Evolutionary conservation across 495 filamentous ascomycete species (phyloP).

Genomic region (Xylaria acuta): DNA sequence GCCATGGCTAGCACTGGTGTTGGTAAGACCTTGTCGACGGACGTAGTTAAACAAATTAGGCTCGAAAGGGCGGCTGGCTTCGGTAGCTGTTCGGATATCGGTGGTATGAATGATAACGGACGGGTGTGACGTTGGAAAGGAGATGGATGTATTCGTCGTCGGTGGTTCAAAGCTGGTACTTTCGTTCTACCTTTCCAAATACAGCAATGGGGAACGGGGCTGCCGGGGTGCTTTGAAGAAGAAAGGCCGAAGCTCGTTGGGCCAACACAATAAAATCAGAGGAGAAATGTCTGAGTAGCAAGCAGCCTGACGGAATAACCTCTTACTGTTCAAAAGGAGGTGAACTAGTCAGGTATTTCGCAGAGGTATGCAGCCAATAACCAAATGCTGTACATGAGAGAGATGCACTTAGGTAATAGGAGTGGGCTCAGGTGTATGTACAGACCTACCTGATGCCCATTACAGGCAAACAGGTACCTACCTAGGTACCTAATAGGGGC

Average conservation of each 20-base stretch:
- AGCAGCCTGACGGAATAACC: neutral
- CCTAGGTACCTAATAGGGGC: neutral
- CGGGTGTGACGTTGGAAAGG: neutral
- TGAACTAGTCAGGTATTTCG: slow-evolving; percentile 20
- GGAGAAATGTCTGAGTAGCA: neutral
- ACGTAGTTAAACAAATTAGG: neutral
- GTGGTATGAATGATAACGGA: slow-evolving; percentile 10
- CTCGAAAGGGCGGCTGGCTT: neutral
- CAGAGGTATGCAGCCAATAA: slow-evolving; percentile 16
- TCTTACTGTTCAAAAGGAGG: slow-evolving; percentile 20
- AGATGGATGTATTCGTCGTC: neutral
- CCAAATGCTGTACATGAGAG: neutral
- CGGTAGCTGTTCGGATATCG: neutral
- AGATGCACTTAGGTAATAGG: slow-evolving; percentile 13
- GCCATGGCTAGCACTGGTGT: slow-evolving; percentile 45
- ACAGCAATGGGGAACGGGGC: neutral
- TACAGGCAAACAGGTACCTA: neutral
- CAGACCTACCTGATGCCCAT: neutral
- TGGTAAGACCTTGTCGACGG: slow-evolving; percentile 21
- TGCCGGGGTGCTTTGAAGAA: neutral
- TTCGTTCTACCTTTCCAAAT: neutral
- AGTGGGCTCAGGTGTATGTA: neutral
- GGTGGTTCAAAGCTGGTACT: neutral
- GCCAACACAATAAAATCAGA: slow-evolving; percentile 2
- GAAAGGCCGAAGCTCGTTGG: slow-evolving; percentile 3